Evolutionary conservation across 768 basidiomycete species (phyloP).

Genomic region (Russula ochroleuca): DNA sequence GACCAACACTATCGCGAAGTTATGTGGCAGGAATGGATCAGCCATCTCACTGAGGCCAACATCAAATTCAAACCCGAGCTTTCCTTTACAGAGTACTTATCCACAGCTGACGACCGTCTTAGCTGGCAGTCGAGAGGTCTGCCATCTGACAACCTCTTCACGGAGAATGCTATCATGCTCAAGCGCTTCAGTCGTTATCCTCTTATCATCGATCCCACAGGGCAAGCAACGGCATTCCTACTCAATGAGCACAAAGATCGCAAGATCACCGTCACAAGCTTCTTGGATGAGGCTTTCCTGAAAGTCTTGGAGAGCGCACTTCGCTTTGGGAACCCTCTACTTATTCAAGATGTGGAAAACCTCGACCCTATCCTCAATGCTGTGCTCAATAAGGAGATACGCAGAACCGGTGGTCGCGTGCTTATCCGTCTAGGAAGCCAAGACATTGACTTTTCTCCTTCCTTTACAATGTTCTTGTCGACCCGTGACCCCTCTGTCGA

Average conservation of each 20-base stretch:
- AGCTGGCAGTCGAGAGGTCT: conserved; percentile 94
- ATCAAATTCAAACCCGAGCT: conserved; percentile 91
- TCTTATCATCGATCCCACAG: conserved; percentile 95
- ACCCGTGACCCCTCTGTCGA: conserved; percentile 96
- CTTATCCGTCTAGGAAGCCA: conserved; percentile 95
- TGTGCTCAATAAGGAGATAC: conserved; percentile 93
- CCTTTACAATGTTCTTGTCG: conserved; percentile 99
- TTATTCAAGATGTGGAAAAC: conserved; percentile 97
- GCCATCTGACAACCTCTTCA: conserved; percentile 93
- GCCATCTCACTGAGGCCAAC: conserved; percentile 81
- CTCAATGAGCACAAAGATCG: conserved; percentile 92
- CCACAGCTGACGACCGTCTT: conserved; percentile 93
- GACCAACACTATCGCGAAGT: conserved; percentile 96
- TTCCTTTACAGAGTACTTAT: conserved; percentile 91
- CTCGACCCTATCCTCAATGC: conserved; percentile 97
- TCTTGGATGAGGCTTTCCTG: conserved; percentile 97
- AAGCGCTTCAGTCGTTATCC: conserved; percentile 98
- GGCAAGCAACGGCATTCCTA: conserved; percentile 92
- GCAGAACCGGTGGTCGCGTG: conserved; percentile 94
- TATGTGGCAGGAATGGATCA: conserved; percentile 96
- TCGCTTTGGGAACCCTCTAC: conserved; percentile 94
- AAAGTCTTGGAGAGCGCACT: conserved; percentile 98
- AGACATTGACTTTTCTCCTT: conserved; percentile 98
- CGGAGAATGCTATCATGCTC: conserved; percentile 99
- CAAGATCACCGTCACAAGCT: conserved; percentile 97